phyloP scores from a whole-genome alignment of 768 basidiomycete species.

The Boletellus ananas region DNA sequence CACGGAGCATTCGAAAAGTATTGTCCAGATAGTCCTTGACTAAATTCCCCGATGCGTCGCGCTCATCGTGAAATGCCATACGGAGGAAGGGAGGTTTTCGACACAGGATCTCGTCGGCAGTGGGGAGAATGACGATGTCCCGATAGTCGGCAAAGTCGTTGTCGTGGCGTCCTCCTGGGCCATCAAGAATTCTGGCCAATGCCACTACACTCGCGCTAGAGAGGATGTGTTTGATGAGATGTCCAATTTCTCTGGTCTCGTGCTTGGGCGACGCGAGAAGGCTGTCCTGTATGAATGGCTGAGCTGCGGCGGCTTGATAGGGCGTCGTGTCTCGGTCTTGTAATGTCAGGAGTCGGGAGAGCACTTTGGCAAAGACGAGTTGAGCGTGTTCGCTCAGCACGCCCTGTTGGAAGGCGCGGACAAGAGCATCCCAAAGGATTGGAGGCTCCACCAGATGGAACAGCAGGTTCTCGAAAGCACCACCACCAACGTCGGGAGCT shows the following conservation, averaged over 20 bases:
- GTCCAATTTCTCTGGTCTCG: conserved; percentile 30
- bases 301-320: conserved; percentile 38
- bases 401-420: conserved; percentile 30
- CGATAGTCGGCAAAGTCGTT: conserved; percentile 61
- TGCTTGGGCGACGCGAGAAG: conserved; percentile 24
- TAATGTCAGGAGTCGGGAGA: conserved; percentile 44
- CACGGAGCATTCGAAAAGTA: conserved; percentile 59
- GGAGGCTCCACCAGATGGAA: conserved; percentile 45
- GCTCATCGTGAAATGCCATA: conserved; percentile 26
- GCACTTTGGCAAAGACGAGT: conserved; percentile 42
- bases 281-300: conserved; percentile 20
- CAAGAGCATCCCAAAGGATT: conserved; percentile 44
- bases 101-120: conserved; percentile 52
- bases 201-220: conserved; percentile 18
- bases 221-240: conserved; percentile 41
- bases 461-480: conserved; percentile 39
- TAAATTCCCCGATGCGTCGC: conserved; percentile 25
- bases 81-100: conserved; percentile 48
- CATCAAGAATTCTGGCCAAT: conserved; percentile 13
- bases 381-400: conserved; percentile 35
- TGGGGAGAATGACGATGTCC: conserved; percentile 59
- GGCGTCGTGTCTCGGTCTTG: conserved; percentile 30
- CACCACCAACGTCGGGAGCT: conserved; percentile 40
- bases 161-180: conserved; percentile 65
- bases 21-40: conserved; percentile 53